Evolutionary conservation across 345 rosid genomes (phyloP), one percentile per base, ranked within the genome.

Genomic region (Atalantia buxifolia): DNA sequence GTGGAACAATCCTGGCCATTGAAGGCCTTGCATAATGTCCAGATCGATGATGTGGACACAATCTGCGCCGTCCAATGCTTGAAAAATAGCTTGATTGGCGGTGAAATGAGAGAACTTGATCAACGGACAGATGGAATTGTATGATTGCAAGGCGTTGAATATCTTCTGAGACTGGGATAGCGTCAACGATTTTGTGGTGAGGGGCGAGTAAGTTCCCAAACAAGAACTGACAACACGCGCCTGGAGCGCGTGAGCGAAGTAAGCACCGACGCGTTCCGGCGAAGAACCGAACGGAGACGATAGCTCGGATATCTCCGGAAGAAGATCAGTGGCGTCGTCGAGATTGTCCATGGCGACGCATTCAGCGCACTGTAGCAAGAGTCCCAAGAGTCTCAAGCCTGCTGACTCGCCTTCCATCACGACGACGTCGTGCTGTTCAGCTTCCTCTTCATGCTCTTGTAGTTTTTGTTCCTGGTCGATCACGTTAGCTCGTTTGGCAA

Each of bases 1-100:
- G 91, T 95, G 96, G 86, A 95, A 95, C 77, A 95, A 73, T 21
- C 96, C 99, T 6, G 99, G 99, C 99, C 99, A 95, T 82, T 95
- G 99, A 76, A 95, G 99, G 21, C 99, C 99, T 69, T 95, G 99
- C 98, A 95, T 95, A 48, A 95, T 90, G 74, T 95, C 99, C 38
- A 95, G 88, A 63, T 95, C 99, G 87, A 95, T 89, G 86, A 95
- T 83, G 83, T 95, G 99, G 78, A 95, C 86, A 33, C 90, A 86
- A 55, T 95, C 99, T 71, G 92, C 92, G 7, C 94, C 96, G 6
- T 87, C 91, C 68, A 95, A 74, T 2, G 98, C 95, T 79, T 95
- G 93, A 83, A 90, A 93, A 42, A 95, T 95, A 0, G 97, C 96
- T 83, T 93, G 99, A 71, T 95, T 93, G 40, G 99, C 99, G 31